phyloP scores from a whole-genome alignment of 495 filamentous ascomycete genomes.

The Penicillium ochrochloron region DNA sequence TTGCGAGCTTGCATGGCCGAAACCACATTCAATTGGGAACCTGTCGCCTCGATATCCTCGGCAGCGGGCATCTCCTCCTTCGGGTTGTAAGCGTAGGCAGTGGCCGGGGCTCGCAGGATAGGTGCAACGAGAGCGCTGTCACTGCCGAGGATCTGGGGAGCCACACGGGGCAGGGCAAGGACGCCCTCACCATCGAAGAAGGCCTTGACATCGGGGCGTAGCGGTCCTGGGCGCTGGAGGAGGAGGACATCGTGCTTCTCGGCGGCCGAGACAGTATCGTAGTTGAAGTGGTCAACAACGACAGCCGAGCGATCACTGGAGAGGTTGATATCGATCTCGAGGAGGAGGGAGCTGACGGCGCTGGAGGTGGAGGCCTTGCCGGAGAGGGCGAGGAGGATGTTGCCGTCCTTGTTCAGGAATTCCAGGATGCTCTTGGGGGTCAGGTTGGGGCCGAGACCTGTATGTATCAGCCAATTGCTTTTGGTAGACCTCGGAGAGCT shows the following conservation, averaged over 20 bases:
- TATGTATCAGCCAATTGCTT: conserved; percentile 35
- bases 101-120: conserved; percentile 77
- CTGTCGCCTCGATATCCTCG: conserved; percentile 83
- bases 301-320: conserved; percentile 81
- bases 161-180: conserved; percentile 78
- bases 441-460: conserved; percentile 85
- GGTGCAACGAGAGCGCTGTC: conserved; percentile 75
- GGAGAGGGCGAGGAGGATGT: conserved; percentile 88
- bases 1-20: conserved; percentile 89
- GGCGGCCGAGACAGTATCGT: conserved; percentile 73
- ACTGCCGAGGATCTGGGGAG: conserved; percentile 80
- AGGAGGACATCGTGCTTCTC: conserved; percentile 91
- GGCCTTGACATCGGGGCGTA: conserved; percentile 73
- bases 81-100: conserved; percentile 92
- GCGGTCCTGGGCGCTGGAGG: conserved; percentile 62
- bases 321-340: conserved; percentile 90
- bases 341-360: conserved; percentile 79
- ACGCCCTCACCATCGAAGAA: conserved; percentile 74
- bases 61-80: conserved; percentile 78
- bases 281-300: conserved; percentile 94
- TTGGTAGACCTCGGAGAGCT: background rate
- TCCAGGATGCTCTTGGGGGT: conserved; percentile 86
- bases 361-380: conserved; percentile 72
- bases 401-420: conserved; percentile 89
- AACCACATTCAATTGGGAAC: conserved; percentile 79